phyloP scores from a whole-genome alignment of 371 early-diverging fungal genomes.

The Batkoa obscura region DNA sequence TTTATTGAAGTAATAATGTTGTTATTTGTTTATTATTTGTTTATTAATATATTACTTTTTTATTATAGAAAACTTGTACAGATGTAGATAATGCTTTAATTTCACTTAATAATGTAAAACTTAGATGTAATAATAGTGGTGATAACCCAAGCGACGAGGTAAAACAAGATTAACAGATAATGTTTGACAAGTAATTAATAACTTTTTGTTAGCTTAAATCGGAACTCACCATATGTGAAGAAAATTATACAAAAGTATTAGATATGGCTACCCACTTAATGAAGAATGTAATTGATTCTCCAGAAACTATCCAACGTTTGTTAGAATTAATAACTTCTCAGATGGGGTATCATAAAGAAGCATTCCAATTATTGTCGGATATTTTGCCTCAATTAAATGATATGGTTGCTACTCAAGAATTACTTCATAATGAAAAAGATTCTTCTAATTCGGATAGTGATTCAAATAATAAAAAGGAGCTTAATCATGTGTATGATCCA shows the following conservation, averaged over 20 bases:
- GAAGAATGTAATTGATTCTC: not conserved
- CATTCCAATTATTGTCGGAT: not conserved
- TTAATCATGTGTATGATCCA: too few relatives aligned
- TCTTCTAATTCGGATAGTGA: too few relatives aligned
- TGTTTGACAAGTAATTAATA: too few relatives aligned
- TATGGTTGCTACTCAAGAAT: not conserved
- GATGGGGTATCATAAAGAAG: not conserved
- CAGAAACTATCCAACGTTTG: not conserved
- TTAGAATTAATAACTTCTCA: not conserved
- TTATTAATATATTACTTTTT: too few relatives aligned
- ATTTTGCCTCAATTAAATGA: not conserved
- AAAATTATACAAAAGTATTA: not conserved
- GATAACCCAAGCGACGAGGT: too few relatives aligned
- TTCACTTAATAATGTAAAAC: too few relatives aligned
- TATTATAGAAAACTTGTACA: too few relatives aligned
- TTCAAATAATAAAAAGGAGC: too few relatives aligned
- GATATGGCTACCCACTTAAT: not conserved
- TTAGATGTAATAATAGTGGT: too few relatives aligned
- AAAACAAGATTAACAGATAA: too few relatives aligned
- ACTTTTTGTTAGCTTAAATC: not conserved
- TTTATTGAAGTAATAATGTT: not conserved
- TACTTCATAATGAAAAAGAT: not conserved
- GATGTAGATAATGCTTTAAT: too few relatives aligned
- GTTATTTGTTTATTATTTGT: too few relatives aligned
- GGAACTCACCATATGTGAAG: not conserved